Evolutionary conservation across 192 early-diverging fungal genomes (phyloP), one percentile per base, ranked within the genome.

Genomic region (Coemansia guatemalensis): DNA sequence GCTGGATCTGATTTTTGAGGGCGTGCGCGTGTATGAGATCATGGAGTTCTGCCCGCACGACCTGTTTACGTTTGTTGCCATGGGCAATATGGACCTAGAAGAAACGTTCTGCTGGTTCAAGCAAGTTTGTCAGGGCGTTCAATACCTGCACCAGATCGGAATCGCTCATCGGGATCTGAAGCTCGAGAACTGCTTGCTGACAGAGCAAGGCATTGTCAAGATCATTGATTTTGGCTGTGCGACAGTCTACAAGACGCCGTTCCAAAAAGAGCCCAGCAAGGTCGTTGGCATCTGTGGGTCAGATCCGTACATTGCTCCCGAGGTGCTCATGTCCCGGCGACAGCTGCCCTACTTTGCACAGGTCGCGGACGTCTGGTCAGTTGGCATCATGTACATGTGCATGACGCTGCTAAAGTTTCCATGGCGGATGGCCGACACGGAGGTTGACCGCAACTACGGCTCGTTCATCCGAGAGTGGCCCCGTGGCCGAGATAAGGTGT

Each of bases 201-300:
- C 89, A 65, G 83, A 78, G 26, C 58, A 65, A 3, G 89, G 90
- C 12, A 84, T 89, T 48, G 72, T 98, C 70, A 98, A 98, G 75
- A 91, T 98, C 58, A 96, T 94, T 29, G 96, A 98, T 63, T 98
- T 98, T 83, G 96, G 96, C 29, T 93, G 93, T 50, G 89, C 90
- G 0, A 87, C 85, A 47, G 95, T 98, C 20, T 98, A 89, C 69
- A 86, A 89, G 57, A 87, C 87, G 29, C 94, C 93, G 8, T 96
- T 92, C 79, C 86, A 89, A 56, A 82, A 73, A 48, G 74, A 81
- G 60, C 62, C 78, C 24, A 81, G 83, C 58, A 84, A 88, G 62
- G 85, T 85, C 0, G 81, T 82, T 69, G 96, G 96, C 9, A 81
- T 92, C 18, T 90, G 83, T 68, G 96, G 96, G 7, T 92, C 90